Conservation (phyloP, 1,139 yeast genomes). For the Protomyces inundatus region DNA sequence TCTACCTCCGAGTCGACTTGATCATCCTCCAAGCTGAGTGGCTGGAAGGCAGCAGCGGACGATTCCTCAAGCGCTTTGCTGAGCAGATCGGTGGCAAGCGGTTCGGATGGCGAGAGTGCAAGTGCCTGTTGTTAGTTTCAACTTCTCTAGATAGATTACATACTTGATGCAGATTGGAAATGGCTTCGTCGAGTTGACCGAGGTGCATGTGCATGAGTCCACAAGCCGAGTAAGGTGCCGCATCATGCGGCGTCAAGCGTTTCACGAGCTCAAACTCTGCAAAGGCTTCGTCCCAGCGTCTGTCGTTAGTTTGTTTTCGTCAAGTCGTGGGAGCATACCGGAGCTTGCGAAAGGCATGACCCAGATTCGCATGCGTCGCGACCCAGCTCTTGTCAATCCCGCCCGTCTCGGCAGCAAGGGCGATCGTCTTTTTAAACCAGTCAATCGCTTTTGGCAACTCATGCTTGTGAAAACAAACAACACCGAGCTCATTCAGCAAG, state of each 20-base stretch:
- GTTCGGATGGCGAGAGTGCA: constrained; percentile 72
- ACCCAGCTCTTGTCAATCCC: constrained; percentile 81
- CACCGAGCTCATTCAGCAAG: constrained; percentile 86
- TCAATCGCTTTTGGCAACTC: constrained; percentile 65
- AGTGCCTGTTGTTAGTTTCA: constrained; percentile 43
- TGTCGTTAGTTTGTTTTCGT: constrained; percentile 9
- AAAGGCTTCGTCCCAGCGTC: constrained; percentile 60
- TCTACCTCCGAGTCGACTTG: constrained; percentile 6
- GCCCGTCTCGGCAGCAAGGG: constrained; percentile 62
- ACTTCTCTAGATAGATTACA: neutral
- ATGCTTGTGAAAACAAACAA: constrained; percentile 70
- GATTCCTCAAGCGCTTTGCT: constrained; percentile 67
- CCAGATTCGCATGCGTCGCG: constrained; percentile 81
- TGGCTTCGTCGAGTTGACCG: constrained; percentile 61
- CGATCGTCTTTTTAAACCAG: constrained; percentile 65
- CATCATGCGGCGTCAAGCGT: constrained; percentile 62
- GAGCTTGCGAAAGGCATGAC: constrained; percentile 77
- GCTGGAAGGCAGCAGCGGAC: constrained; percentile 39
- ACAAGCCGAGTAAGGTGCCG: constrained; percentile 74
- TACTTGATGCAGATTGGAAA: constrained; percentile 67
- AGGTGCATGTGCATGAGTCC: constrained; percentile 74
- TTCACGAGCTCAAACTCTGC: constrained; percentile 54
- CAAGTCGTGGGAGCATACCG: constrained; percentile 33
- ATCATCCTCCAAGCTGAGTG: neutral
- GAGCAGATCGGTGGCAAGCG: constrained; percentile 75